Conservation (phyloP, 805 yeast species). For the Candida sonorensis region DNA sequence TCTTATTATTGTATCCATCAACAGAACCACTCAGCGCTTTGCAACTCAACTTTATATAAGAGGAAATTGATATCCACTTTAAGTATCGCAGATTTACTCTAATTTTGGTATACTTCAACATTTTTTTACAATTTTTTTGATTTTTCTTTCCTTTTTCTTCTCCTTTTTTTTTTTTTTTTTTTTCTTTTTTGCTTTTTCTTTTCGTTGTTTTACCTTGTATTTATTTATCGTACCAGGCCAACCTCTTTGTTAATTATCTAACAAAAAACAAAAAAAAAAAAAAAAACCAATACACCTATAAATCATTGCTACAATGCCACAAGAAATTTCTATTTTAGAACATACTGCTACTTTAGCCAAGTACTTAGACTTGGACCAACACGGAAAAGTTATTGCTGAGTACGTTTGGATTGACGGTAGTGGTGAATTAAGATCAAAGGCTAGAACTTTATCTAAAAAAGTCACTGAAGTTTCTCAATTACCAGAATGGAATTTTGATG, state of each 20-base stretch:
- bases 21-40: too few species aligned
- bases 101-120: too few species aligned
- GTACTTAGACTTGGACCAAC: conserved; percentile 78
- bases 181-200: background rate
- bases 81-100: too few species aligned
- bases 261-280: conserved; percentile 1
- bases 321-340: conserved; percentile 35
- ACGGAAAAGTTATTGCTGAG: conserved; percentile 86
- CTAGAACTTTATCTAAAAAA: conserved; percentile 71
- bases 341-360: conserved; percentile 79
- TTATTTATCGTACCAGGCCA: conserved; percentile 1
- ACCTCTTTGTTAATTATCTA: background rate
- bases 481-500: conserved; percentile 99
- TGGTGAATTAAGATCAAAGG: conserved; percentile 88
- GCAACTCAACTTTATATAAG: too few species aligned
- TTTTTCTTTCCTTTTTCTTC: background rate
- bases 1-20: too few species aligned
- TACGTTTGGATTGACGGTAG: conserved; percentile 97
- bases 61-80: conserved; percentile 9
- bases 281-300: conserved; percentile 1
- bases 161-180: conserved; percentile 2
- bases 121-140: background rate
- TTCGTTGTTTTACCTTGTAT: conserved; percentile 1
- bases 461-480: conserved; percentile 74
- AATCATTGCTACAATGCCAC: conserved; percentile 11